Conservation (phyloP, 2,329 filamentous ascomycete genomes). For the Trichoderma pleuroti region DNA sequence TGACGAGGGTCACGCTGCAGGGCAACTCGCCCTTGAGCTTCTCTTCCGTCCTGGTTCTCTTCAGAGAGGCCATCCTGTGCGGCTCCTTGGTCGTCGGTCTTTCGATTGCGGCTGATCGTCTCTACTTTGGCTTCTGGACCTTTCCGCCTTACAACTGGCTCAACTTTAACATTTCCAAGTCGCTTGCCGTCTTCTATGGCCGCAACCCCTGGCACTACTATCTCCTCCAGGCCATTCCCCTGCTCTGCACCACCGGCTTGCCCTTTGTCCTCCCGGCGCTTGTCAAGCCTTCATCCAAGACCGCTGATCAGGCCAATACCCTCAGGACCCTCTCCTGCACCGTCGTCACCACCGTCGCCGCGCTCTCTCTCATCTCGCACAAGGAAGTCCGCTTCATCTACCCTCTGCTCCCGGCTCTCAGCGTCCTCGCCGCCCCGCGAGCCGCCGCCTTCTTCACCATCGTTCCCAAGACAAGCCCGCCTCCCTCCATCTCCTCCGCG, state of each 20-base stretch:
- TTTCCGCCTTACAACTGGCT: constrained; percentile 86
- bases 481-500: constrained; percentile 8
- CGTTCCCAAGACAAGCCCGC: constrained; percentile 27
- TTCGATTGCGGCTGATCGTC: constrained; percentile 66
- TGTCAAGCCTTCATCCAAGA: constrained; percentile 44
- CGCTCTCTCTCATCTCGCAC: constrained; percentile 78
- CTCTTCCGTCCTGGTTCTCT: constrained; percentile 49
- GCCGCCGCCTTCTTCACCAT: constrained; percentile 62
- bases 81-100: constrained; percentile 57
- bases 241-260: constrained; percentile 78
- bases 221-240: constrained; percentile 79
- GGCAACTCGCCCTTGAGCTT: constrained; percentile 41
- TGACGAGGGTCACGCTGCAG: constrained; percentile 39
- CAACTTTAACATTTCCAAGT: constrained; percentile 85
- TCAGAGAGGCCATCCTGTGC: constrained; percentile 63
- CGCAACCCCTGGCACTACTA: constrained; percentile 92
- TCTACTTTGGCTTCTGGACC: constrained; percentile 82
- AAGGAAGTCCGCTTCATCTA: constrained; percentile 98
- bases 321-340: constrained; percentile 50
- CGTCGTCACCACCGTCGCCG: constrained; percentile 55
- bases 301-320: constrained; percentile 34
- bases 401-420: constrained; percentile 81
- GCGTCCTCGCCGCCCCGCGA: constrained; percentile 70
- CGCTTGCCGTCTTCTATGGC: constrained; percentile 89
- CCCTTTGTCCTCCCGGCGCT: constrained; percentile 70